These are phyloP conservation scores for Tillandsia fasciculata DNA, from an alignment of 176 grass and related monocot species.

Conservation along the genomic window DNA sequence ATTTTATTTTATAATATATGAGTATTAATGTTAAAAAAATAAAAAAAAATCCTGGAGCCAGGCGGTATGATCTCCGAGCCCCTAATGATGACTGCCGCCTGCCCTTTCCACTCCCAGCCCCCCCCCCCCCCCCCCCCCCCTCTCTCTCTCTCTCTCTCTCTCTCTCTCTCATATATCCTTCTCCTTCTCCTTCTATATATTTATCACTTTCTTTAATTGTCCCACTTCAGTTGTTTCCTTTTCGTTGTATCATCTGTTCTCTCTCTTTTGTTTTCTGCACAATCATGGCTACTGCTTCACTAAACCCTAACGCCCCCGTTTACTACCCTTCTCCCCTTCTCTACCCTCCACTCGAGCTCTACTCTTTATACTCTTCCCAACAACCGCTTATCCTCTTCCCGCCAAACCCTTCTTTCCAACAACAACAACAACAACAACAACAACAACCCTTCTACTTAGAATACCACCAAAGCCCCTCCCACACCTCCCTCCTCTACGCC, in stretches of 20 bases:
- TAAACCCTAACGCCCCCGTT: neutral
- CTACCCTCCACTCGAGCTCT: neutral
- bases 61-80: neutral
- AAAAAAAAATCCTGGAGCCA: neutral
- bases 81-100: constrained; percentile 4
- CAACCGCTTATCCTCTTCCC: neutral
- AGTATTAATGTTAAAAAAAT: neutral
- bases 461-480: neutral
- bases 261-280: neutral
- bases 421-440: too few relatives aligned
- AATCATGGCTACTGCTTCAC: neutral
- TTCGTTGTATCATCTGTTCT: neutral
- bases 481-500: neutral
- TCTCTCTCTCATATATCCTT: neutral
- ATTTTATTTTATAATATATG: too few relatives aligned
- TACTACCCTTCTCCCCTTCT: neutral
- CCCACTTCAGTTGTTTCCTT: neutral
- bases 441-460: neutral
- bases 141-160: neutral
- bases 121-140: too few relatives aligned
- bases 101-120: neutral
- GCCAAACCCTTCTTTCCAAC: neutral
- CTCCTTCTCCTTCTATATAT: neutral
- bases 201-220: neutral
- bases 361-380: neutral